phyloP scores from a whole-genome alignment of 495 filamentous ascomycete species.

The Penicillium coprophilum region DNA sequence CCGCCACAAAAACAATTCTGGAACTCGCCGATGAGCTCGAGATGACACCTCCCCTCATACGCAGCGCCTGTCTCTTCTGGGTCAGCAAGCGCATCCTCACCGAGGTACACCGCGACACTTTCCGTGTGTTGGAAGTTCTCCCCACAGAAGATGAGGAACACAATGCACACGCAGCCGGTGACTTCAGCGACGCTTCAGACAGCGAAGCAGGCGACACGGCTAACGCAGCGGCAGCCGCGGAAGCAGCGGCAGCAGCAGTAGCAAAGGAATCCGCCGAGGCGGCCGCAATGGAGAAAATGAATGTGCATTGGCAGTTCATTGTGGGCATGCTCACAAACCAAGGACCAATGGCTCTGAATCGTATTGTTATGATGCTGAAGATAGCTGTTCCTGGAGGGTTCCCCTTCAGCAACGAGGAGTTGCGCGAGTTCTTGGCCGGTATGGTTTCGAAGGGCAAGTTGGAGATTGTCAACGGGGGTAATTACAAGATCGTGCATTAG shows the following conservation, averaged over 20 bases:
- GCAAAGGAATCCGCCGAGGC: conserved; percentile 48
- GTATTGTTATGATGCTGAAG: conserved; percentile 91
- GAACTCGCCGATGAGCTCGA: conserved; percentile 64
- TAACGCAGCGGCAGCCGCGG: conserved; percentile 47
- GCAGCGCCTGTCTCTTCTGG: conserved; percentile 84
- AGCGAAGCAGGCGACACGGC: conserved; percentile 31
- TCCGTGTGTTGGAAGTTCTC: conserved; percentile 63
- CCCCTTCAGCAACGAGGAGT: conserved; percentile 71
- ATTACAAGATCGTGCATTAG: conserved; percentile 57
- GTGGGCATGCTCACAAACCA: conserved; percentile 92
- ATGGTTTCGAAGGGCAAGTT: conserved; percentile 71
- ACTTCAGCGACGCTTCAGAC: conserved; percentile 35
- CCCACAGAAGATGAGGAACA: conserved; percentile 44
- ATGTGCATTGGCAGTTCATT: conserved; percentile 87
- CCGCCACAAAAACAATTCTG: conserved; percentile 54
- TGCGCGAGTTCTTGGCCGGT: conserved; percentile 72
- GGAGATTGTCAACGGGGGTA: conserved; percentile 68
- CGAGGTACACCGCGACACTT: conserved; percentile 54
- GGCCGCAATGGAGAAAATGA: conserved; percentile 70
- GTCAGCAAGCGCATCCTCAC: conserved; percentile 72
- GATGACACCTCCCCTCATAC: conserved; percentile 76
- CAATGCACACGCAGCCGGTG: conserved; percentile 20
- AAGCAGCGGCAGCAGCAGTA: conserved; percentile 50
- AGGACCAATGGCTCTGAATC: conserved; percentile 72
- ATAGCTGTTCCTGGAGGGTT: conserved; percentile 86